A percentile compares a stretch with the other conserved stretches of the same genome.
These are phyloP conservation scores for Nelumbo lutea DNA, from an alignment of 164 flowering plant species.

Conservation along the genomic window DNA sequence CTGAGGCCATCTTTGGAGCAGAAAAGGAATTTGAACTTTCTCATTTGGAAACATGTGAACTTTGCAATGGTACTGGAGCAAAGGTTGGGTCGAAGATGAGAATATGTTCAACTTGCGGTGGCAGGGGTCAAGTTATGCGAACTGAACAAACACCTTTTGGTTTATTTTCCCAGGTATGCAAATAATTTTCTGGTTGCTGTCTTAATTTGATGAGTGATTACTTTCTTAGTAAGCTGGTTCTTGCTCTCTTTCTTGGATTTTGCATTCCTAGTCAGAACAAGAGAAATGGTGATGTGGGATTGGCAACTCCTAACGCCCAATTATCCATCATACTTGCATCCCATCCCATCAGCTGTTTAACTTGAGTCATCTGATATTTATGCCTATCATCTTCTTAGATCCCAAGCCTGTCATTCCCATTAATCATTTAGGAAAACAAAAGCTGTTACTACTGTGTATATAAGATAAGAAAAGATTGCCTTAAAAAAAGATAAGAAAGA, in stretches of 20 bases:
- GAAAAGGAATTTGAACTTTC: conserved; percentile 92
- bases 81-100: conserved; percentile 87
- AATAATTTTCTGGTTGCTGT: neutral
- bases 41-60: conserved; percentile 89
- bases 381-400: too few species aligned
- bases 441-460: too few species aligned
- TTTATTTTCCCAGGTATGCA: conserved; percentile 81
- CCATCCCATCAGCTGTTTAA: too few species aligned
- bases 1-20: conserved; percentile 89
- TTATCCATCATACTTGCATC: too few species aligned
- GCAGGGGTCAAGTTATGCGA: conserved; percentile 98
- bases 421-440: too few species aligned
- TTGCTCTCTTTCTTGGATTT: neutral
- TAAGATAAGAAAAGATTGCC: too few species aligned
- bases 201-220: neutral
- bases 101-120: conserved; percentile 95
- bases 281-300: neutral
- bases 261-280: neutral
- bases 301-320: too few species aligned
- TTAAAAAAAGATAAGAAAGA: too few species aligned
- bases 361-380: too few species aligned
- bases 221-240: neutral
- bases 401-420: too few species aligned
- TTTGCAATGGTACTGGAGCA: conserved; percentile 85
- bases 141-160: conserved; percentile 99